Evolutionary conservation across 2,329 filamentous ascomycete species (phyloP).

Genomic region (Neonectria hederae): DNA sequence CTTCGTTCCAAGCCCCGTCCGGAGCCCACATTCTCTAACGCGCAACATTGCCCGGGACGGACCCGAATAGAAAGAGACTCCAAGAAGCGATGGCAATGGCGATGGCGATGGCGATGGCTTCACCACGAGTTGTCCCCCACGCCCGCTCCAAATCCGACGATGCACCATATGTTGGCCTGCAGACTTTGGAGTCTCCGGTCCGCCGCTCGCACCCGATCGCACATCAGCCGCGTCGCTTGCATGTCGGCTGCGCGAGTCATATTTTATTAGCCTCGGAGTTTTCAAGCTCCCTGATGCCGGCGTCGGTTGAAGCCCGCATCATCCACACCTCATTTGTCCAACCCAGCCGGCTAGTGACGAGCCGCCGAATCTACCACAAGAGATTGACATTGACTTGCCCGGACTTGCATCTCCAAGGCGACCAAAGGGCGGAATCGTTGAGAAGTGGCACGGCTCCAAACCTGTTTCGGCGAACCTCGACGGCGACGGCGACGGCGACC

Average conservation of each 20-base stretch:
- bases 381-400: slow-evolving; percentile 17
- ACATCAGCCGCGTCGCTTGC: slow-evolving; percentile 28
- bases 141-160: slow-evolving; percentile 10
- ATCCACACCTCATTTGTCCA: slow-evolving; percentile 26
- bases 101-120: slow-evolving; percentile 39
- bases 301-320: slow-evolving; percentile 20
- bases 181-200: slow-evolving; percentile 8
- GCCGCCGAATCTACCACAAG: slow-evolving; percentile 33
- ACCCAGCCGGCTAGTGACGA: slow-evolving; percentile 30
- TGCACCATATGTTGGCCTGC: slow-evolving; percentile 13
- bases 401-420: neutral
- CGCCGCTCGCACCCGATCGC: slow-evolving; percentile 20
- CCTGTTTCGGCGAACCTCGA: slow-evolving; percentile 27
- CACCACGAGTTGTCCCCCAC: slow-evolving; percentile 21
- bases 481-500: neutral
- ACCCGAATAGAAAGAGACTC: slow-evolving; percentile 11
- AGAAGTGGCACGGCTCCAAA: slow-evolving; percentile 32
- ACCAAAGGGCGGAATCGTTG: slow-evolving; percentile 23
- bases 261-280: slow-evolving; percentile 36
- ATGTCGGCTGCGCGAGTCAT: slow-evolving; percentile 39
- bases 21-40: slow-evolving; percentile 35
- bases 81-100: slow-evolving; percentile 32
- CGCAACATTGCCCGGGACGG: slow-evolving; percentile 12
- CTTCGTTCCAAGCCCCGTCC: slow-evolving; percentile 33
- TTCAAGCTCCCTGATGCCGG: slow-evolving; percentile 34